Evolutionary conservation across 768 basidiomycete species (phyloP).

Genomic region (Pleurotus citrinopileatus): DNA sequence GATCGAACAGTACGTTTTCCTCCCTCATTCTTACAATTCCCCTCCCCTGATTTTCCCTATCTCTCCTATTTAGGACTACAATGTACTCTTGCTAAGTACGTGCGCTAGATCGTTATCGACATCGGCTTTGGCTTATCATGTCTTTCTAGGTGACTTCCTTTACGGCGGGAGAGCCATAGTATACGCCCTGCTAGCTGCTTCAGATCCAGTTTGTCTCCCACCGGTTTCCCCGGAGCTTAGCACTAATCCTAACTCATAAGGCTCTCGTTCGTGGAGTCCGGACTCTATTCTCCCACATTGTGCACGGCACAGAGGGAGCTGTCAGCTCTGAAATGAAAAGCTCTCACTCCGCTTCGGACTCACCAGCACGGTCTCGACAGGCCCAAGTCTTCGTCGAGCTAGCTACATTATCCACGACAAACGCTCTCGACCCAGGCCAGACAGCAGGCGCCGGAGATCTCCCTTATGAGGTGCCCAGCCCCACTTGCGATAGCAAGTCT

Average conservation of each 20-base stretch:
- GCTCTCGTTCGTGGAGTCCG: neutral
- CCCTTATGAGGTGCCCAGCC: neutral
- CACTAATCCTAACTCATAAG: neutral
- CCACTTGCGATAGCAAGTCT: neutral
- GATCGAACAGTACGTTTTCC: constrained; percentile 1
- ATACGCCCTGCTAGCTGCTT: constrained; percentile 12
- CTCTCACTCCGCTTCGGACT: neutral
- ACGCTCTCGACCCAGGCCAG: neutral
- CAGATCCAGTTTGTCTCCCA: constrained; percentile 13
- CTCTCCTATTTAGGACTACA: neutral
- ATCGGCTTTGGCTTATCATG: neutral
- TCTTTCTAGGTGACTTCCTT: constrained; percentile 10
- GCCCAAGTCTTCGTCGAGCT: constrained; percentile 2
- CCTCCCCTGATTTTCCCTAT: neutral
- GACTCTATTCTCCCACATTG: neutral
- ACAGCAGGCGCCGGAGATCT: no score
- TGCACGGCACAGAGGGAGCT: neutral
- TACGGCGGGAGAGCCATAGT: constrained; percentile 16
- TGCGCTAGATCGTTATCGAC: neutral
- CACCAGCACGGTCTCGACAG: neutral
- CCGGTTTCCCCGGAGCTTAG: neutral
- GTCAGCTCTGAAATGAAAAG: neutral
- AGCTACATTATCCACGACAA: neutral
- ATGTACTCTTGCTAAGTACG: neutral
- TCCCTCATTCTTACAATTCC: neutral